Percentiles rank a stretch among this genome's conserved stretches.
phyloP scores from a whole-genome alignment of 306 rosid species.

The Prosopis cineraria region DNA sequence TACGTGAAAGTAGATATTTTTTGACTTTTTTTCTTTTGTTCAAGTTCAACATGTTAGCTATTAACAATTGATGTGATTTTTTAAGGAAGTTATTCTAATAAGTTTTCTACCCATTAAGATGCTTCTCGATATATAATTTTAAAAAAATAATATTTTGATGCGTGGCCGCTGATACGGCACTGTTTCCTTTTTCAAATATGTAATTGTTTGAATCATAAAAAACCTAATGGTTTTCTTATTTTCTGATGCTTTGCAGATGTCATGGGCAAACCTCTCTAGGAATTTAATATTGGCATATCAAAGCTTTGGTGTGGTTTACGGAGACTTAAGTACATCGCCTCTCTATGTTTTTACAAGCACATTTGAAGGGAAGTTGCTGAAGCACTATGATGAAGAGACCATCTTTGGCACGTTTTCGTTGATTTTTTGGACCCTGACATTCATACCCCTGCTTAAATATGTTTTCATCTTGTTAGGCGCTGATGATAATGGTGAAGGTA shows the following conservation, averaged over 20 bases:
- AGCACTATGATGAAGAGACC: slow-evolving; percentile 59
- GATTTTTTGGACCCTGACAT: slow-evolving; percentile 84
- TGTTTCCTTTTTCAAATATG: not conserved
- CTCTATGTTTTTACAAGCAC: slow-evolving; percentile 81
- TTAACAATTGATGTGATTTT: not conserved
- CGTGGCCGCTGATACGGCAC: not conserved
- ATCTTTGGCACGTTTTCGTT: slow-evolving; percentile 81
- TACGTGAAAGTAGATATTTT: not conserved
- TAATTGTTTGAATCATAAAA: not conserved
- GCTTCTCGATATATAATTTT: not conserved
- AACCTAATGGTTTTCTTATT: not conserved
- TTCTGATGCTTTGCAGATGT: slow-evolving; percentile 50
- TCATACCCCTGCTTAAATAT: slow-evolving; percentile 76
- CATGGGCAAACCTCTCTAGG: slow-evolving; percentile 59
- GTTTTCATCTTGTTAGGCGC: slow-evolving; percentile 71
- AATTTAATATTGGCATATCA: slow-evolving; percentile 78
- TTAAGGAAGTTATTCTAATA: not conserved
- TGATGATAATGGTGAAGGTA: slow-evolving; percentile 90
- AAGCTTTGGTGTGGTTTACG: slow-evolving; percentile 85
- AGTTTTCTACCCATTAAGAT: not conserved
- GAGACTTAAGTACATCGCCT: slow-evolving; percentile 87
- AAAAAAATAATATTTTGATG: not conserved
- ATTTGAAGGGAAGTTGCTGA: slow-evolving; percentile 53
- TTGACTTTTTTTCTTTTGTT: not conserved
- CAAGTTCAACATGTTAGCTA: not conserved